Conservation (phyloP, 768 basidiomycete species). For the Termitomyces bulborhizus region DNA sequence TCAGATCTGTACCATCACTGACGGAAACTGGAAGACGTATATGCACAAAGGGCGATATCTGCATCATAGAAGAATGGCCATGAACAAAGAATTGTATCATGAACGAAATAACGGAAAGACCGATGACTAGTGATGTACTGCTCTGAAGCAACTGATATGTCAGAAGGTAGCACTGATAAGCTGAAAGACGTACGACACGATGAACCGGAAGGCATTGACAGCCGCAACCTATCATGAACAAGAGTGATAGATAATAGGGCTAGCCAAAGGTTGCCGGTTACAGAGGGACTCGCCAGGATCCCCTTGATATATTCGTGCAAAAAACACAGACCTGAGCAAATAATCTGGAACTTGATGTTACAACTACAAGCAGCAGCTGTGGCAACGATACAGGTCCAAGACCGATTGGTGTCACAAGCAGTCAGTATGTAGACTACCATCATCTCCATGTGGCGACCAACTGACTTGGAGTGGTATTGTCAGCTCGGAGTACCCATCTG, state of each 20-base stretch:
- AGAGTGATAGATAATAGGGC: neutral
- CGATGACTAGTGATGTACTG: neutral
- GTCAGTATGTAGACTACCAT: neutral
- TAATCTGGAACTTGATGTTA: neutral
- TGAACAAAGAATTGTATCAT: conserved; percentile 3
- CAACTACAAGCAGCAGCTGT: neutral
- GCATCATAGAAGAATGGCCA: conserved; percentile 30
- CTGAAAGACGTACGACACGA: conserved; percentile 21
- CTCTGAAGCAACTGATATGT: conserved; percentile 19
- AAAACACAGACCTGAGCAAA: conserved; percentile 22
- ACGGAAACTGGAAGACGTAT: conserved; percentile 11
- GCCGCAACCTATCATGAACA: conserved; percentile 26
- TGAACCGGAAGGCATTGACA: conserved; percentile 33
- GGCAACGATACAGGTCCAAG: conserved; percentile 4
- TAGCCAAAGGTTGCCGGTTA: neutral
- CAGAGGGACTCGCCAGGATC: too few species aligned
- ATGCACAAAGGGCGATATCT: conserved; percentile 19
- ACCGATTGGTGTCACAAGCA: neutral
- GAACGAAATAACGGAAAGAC: neutral
- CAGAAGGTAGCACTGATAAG: neutral
- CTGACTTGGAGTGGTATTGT: conserved; percentile 25
- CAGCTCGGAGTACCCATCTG: conserved; percentile 16
- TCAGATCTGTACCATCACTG: conserved; percentile 11
- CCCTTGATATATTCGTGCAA: conserved; percentile 30
- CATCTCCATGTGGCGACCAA: neutral